A percentile compares a stretch with the other conserved stretches of the same genome.
Evolutionary conservation across 345 rosid species (phyloP).

Genomic region (Citrus sp.): DNA sequence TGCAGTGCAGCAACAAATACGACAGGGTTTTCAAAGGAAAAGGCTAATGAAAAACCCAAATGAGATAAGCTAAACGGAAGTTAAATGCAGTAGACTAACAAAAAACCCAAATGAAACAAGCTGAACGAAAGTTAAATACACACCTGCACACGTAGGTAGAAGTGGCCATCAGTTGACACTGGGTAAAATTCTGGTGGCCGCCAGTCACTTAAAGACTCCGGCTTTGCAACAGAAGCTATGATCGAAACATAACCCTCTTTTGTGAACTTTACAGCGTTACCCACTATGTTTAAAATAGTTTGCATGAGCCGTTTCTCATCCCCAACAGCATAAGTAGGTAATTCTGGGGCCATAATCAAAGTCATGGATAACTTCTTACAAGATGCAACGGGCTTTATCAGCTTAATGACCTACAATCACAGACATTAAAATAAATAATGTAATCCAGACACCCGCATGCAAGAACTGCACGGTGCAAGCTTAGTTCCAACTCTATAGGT

Average conservation of each 20-base stretch:
- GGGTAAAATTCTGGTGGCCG: conserved; percentile 65
- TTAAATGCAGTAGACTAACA: conserved; percentile 4
- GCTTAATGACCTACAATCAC: conserved; percentile 52
- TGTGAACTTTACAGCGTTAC: conserved; percentile 95
- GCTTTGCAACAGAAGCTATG: conserved; percentile 68
- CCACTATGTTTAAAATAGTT: conserved; percentile 68
- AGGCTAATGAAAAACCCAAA: neutral
- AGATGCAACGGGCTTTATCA: conserved; percentile 80
- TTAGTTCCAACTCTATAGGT: neutral
- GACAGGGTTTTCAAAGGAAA: conserved; percentile 10
- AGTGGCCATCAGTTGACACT: conserved; percentile 53
- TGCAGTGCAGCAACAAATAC: conserved; percentile 27
- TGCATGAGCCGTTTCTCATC: conserved; percentile 91
- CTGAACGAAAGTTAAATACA: conserved; percentile 6
- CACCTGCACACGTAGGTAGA: conserved; percentile 83
- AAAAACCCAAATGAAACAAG: neutral
- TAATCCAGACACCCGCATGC: neutral
- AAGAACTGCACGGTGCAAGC: neutral
- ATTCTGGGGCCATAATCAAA: conserved; percentile 64
- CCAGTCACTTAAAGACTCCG: conserved; percentile 71
- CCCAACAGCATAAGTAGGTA: conserved; percentile 72
- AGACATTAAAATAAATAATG: conserved; percentile 1
- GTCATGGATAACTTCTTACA: conserved; percentile 67
- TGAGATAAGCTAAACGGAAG: neutral
- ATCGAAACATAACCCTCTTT: conserved; percentile 78